Conservation (phyloP, 139 green algal species). For the Chlorella sp. region DNA sequence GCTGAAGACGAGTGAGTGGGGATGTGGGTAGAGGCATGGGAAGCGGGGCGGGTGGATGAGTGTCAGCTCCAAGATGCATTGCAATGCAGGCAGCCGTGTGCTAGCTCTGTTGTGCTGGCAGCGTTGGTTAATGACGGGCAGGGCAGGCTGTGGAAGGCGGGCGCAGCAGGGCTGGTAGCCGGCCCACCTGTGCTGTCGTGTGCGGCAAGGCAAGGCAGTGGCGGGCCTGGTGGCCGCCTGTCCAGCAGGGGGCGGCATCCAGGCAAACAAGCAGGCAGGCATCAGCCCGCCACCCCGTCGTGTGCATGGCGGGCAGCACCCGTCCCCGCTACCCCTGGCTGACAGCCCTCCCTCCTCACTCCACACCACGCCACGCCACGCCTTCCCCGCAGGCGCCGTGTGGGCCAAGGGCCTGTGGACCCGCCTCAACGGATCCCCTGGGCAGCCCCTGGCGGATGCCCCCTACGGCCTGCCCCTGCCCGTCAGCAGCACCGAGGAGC, state of each 20-base stretch:
- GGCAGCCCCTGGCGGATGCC: constrained; percentile 21
- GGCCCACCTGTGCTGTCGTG: too few species aligned
- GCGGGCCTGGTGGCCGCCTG: too few species aligned
- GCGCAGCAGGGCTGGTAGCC: neutral
- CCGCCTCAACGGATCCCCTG: constrained; percentile 72
- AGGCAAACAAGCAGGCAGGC: neutral
- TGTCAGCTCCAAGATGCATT: neutral
- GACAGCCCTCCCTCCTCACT: neutral
- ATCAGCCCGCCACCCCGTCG: too few species aligned
- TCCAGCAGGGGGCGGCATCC: neutral
- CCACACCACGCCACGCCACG: neutral
- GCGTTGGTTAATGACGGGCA: too few species aligned
- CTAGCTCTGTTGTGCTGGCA: too few species aligned
- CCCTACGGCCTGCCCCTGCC: constrained; percentile 67
- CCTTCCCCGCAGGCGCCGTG: neutral
- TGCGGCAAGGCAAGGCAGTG: too few species aligned
- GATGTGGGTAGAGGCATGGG: too few species aligned
- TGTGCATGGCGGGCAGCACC: neutral
- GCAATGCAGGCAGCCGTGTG: too few species aligned
- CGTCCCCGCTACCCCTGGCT: neutral
- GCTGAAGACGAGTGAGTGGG: neutral
- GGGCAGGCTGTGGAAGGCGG: neutral
- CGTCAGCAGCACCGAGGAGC: constrained; percentile 38
- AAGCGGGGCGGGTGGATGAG: too few species aligned
- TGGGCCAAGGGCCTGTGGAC: constrained; percentile 80